Evolutionary conservation across 2,329 filamentous ascomycete species (phyloP), one percentile per base, ranked within the genome.

Genomic region (Epichloe elymi): DNA sequence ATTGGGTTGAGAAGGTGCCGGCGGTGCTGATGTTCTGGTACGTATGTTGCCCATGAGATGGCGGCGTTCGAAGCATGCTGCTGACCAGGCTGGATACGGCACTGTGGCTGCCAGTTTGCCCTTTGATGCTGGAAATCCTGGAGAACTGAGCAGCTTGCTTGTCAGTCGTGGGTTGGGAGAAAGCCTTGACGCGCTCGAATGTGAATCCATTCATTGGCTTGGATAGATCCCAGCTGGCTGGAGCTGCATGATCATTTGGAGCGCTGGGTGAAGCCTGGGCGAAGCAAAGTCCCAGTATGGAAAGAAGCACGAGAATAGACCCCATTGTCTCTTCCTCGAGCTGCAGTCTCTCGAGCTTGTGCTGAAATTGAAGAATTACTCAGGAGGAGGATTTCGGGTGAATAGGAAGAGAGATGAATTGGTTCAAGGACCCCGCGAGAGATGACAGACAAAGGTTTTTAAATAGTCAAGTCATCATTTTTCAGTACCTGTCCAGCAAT

Each of bases 21-120:
- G 69, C 57, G n/a, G 63, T 60, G 14, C 62, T 66, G 48, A 70
- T 62, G 51, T 72, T 72, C 53, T 71, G 68, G 19, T 61, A 64
- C 15, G 55, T 50, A 26, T 54, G 54, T 40, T 60, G 59, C 41
- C 54, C 53, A 7, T 52, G 54, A 6, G 48, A 50, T 5, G 56
- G 53, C 10, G 50, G 55, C 20, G 46, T 53, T 36, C 56, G 55
- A 11, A 59, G 53, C 5, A 59, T 51, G 5, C 57, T 58, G 15
- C 57, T 58, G 15, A 54, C 52, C 12, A 69, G 56, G 33, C 63
- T 60, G 7, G 66, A 65, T 30, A 62, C 57, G 14, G 60, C 58
- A 4, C 66, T 63, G 53, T 59, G 58, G 19, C 55, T 55, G 12
- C 58, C 56, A 1, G 50, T 26, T 17, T 43, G 47, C 44, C 52